Evolutionary conservation across 2,329 filamentous ascomycete genomes (phyloP), one percentile per base, ranked within the genome.

Genomic region (Emergomyces orientalis): DNA sequence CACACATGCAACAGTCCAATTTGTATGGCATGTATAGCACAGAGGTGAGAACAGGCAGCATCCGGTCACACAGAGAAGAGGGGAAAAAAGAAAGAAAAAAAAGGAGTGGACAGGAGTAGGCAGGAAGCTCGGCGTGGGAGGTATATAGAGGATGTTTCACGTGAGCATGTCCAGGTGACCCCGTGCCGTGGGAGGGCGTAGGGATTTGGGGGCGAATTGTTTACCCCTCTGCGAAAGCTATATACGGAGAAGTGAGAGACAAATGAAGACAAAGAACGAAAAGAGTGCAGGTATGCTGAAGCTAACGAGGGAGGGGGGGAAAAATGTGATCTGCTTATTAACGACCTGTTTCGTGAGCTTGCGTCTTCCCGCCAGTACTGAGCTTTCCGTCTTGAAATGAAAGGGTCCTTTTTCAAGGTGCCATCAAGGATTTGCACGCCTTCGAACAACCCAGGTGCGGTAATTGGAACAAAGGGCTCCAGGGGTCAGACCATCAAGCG

Each of bases 151-250:
- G 14, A 43, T 49, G 61, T 54, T 39, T 52, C 62, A 63, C 63
- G 62, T 63, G 63, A 61, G 59, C 57, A 19, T 65, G 63, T 65
- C 63, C 63, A 55, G 63, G 59, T 65, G 63, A 65, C 63, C 63
- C 17, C n/a, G n/a, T n/a, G n/a, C n/a, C 61, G 43, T 41, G 34
- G 51, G 51, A 6, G 27, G 11, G 13, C 17, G 14, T 19, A 3
- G 52, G 30, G 9, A 51, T 13, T 22, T 52, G 25, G 5, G 11
- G 27, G 49, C 6, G 43, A 11, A 47, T 22, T 22, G 43, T 47
- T 47, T 39, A 39, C 37, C 37, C 37, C 37, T 39, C 11, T 13
- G 37, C 37, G 2, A 17, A 5, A 39, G 13, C 37, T 39, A 39
- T 13, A 39, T 9, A 39, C 9, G 14, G 43, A 22, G 19, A 8